phyloP scores from a whole-genome alignment of 176 grass and related monocot species.

The Carex littledalei region DNA sequence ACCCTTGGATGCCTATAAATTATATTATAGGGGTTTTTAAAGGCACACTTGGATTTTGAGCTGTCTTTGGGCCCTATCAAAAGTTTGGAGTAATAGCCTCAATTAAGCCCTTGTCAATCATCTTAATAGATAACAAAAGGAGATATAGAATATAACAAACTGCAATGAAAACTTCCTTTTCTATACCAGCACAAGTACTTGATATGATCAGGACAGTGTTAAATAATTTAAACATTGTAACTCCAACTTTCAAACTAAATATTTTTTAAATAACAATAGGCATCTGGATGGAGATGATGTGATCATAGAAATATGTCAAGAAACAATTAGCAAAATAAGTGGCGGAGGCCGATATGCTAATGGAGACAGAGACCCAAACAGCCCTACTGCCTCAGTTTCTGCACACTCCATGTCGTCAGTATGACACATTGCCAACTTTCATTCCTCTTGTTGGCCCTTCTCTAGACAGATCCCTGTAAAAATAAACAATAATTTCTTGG shows the following conservation, averaged over 20 bases:
- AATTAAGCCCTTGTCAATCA: background rate
- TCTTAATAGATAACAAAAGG: background rate
- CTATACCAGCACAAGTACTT: background rate
- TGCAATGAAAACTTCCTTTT: background rate
- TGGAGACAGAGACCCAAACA: constrained; percentile 68
- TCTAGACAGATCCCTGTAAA: constrained; percentile 52
- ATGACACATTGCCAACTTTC: constrained; percentile 56
- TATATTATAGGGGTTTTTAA: background rate
- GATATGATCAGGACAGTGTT: background rate
- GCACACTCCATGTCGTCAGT: constrained; percentile 81
- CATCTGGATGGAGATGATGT: constrained; percentile 46
- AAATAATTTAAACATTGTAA: background rate
- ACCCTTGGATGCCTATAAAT: background rate
- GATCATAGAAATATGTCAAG: constrained; percentile 81
- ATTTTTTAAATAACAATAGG: background rate
- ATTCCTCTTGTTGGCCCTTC: constrained; percentile 29
- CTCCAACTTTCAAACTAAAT: background rate
- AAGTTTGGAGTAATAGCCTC: background rate
- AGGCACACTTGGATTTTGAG: background rate
- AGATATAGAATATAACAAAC: background rate
- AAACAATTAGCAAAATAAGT: constrained; percentile 59
- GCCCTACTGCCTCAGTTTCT: constrained; percentile 83
- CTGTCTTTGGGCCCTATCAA: background rate
- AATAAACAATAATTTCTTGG: constrained; percentile 19
- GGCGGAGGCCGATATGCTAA: constrained; percentile 57